Base-by-base conservation (phyloP, 148 eudicot genomes). In the Camellia japonica region DNA sequence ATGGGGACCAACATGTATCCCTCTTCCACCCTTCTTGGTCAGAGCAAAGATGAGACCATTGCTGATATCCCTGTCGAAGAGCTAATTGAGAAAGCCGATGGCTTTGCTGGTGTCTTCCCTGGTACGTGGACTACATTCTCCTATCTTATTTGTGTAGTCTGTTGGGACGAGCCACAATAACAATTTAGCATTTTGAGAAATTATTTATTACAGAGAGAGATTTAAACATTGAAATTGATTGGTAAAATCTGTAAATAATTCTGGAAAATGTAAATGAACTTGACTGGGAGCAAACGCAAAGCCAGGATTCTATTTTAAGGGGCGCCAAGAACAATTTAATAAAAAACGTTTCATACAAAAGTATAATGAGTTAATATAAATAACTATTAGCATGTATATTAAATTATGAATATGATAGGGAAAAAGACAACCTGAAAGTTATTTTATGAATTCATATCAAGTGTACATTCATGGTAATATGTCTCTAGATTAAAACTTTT, bases 1-100 rank as follows among this genome's bases (percentile, higher is more conserved):
- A 92, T 92, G 94, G 94, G 94, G 30, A 88, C 91, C 51, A 91
- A 91, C 82, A 91, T 91, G 94, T 89, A 91, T 51, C 95, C 95
- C 82, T 92, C 95, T 55, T 92, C 95, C 64, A 88, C 93, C 69
- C 86, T 92, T 54, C 93, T 92, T 16, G 92, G 95, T 42, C 89
- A 92, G 52, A 66, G 86, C 76, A 92, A 89, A 78, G 96, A 92
- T 64, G 87, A 78, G 65, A 78, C 78, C 55, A 78, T 90, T 12
- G 92, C 90, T 72, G 13, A 83, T 78, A 75, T 90, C 77, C 92
- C 96, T 10, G 79, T 92, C 69, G 95, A 92, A 73, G 95, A 92
- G 82, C 89, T 91, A 77, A 91, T 91, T 54, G 94, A 91, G 82
- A 89, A 85, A 76, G 94, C 94, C 41, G 95, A 91, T 80, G 95